These are phyloP conservation scores for Ophiosphaerella korrae DNA, from an alignment of 2,329 filamentous ascomycete genomes.

Conservation along the genomic window DNA sequence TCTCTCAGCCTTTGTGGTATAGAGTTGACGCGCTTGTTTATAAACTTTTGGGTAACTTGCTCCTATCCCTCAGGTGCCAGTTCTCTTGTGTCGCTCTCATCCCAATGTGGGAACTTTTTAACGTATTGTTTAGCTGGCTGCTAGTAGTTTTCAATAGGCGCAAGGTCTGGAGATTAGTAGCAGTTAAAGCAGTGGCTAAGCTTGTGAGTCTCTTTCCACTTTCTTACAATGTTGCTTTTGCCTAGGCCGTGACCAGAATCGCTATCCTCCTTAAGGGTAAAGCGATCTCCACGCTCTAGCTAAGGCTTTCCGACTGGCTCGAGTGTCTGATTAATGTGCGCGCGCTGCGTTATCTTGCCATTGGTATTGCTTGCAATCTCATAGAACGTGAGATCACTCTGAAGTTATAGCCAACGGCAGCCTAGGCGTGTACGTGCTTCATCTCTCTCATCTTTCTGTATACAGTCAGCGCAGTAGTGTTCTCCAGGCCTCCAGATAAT, in stretches of 20 bases:
- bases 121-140: slow-evolving; percentile 5
- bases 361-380: too few relatives aligned
- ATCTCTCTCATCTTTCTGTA: too few relatives aligned
- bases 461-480: too few relatives aligned
- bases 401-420: too few relatives aligned
- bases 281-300: background rate
- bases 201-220: slow-evolving; percentile 5
- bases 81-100: slow-evolving; percentile 6
- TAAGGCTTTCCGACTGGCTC: too few relatives aligned
- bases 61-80: slow-evolving; percentile 4
- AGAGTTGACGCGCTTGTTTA: slow-evolving; percentile 5
- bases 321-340: too few relatives aligned
- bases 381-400: too few relatives aligned
- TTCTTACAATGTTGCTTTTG: slow-evolving; percentile 7
- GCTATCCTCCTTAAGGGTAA: slow-evolving; percentile 8
- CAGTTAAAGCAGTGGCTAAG: slow-evolving; percentile 14
- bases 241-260: slow-evolving; percentile 1
- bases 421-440: too few relatives aligned
- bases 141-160: slow-evolving; percentile 13
- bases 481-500: too few relatives aligned
- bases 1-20: slow-evolving; percentile 10
- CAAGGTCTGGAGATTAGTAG: slow-evolving; percentile 6
- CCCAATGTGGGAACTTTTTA: slow-evolving; percentile 6
- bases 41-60: slow-evolving; percentile 5
- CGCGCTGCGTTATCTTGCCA: too few relatives aligned